Evolutionary conservation across 768 basidiomycete species (phyloP), one percentile per base, ranked within the genome.

Genomic region (Leccinum pellstonianum): DNA sequence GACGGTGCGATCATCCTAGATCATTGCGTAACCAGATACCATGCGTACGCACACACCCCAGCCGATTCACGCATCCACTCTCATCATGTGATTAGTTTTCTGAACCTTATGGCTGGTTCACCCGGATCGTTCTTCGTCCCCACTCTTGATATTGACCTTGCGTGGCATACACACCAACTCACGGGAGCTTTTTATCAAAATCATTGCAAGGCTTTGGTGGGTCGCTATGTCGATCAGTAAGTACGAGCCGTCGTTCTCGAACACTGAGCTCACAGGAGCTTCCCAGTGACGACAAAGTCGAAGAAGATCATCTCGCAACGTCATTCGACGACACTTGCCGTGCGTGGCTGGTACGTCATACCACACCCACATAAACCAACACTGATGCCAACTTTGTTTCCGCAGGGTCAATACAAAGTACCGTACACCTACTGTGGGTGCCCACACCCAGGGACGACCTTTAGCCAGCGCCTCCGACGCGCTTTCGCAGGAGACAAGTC

Each of bases 101-200:
- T 87, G 11, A 81, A 81, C 54, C 71, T 86, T 4, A 79, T 86
- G 69, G 68, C 79, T 5, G 75, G 77, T 14, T 77, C 79, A 0
- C 77, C 79, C 0, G 70, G 66, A 1, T 72, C 76, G 0, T 80
- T 82, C 66, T 77, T 80, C 33, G 83, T 85, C 2, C 83, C 85
- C 4, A 87, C 86, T 0, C 72, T 90, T 12, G 86, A 89, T 59
- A 87, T 90, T 50, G 87, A 89, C 62, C 77, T 90, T 41, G 83
- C 79, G 1, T 88, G 87, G 86, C 88, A 90, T 62, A 86, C 86
- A 0, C 86, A 89, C 61, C 87, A 87, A 62, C 76, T 88, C 2
- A 73, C 77, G 63, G 76, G 76, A 0, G 50, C 53, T 1, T 0
- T 27, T 0, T 88, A 88, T 67, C 67, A 73, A 5, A 56, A 38